A percentile compares a stretch with the other conserved stretches of the same genome.
Evolutionary conservation across 176 grass and related monocot species (phyloP).

Genomic region (Eremochloa ophiuroides): DNA sequence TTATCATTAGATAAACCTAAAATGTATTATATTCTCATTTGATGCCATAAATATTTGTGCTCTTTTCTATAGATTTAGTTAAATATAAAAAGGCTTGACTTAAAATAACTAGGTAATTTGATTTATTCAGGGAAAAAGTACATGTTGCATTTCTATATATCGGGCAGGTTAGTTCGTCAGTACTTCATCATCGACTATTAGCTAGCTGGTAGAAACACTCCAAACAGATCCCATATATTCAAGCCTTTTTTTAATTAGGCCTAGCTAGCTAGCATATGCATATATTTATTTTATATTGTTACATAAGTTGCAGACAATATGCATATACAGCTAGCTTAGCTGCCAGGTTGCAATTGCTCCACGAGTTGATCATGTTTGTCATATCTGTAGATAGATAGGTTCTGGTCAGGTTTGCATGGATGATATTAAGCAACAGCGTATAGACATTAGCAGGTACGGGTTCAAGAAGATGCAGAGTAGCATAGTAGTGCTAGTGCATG

Average conservation of each 20-base stretch:
- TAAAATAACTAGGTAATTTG: neutral
- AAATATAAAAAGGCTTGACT: neutral
- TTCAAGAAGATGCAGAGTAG: neutral
- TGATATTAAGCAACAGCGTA: neutral
- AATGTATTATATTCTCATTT: neutral
- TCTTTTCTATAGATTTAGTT: neutral
- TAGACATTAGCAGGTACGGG: neutral
- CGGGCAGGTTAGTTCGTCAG: neutral
- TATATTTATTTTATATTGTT: neutral
- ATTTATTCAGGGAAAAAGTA: neutral
- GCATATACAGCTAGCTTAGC: neutral
- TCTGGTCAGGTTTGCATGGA: neutral
- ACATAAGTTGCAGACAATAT: neutral
- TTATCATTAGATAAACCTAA: neutral
- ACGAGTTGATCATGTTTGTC: neutral
- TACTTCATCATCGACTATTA: neutral
- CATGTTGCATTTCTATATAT: neutral
- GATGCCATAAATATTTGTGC: neutral
- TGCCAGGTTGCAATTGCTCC: neutral
- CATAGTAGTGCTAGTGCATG: neutral
- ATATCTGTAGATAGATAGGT: neutral
- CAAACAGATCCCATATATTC: neutral
- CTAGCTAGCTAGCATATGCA: neutral
- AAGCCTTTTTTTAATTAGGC: neutral
- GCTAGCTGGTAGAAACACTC: neutral